Conservation (phyloP, 2,329 filamentous ascomycete species). For the Xylaria arbuscula region DNA sequence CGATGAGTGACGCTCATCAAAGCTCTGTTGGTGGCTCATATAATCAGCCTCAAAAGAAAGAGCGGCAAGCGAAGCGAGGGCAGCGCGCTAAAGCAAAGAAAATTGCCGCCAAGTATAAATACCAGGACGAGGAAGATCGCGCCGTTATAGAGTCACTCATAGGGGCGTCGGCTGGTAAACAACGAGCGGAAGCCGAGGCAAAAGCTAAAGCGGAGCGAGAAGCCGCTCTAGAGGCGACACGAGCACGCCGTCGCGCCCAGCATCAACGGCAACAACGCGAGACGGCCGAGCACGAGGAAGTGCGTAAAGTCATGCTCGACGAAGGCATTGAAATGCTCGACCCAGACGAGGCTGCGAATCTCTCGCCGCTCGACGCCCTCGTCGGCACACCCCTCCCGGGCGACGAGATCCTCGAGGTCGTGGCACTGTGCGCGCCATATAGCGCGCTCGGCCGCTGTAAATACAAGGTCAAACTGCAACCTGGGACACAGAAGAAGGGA, state of each 20-base stretch:
- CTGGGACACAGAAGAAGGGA: constrained; percentile 89
- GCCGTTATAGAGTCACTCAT: constrained; percentile 85
- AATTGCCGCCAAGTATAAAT: constrained; percentile 86
- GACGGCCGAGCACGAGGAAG: constrained; percentile 80
- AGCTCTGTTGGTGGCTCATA: constrained; percentile 42
- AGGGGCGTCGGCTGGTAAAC: constrained; percentile 75
- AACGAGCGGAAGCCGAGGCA: constrained; percentile 75
- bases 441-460: constrained; percentile 76
- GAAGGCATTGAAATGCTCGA: constrained; percentile 70
- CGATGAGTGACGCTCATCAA: constrained; percentile 49
- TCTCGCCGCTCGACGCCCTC: constrained; percentile 73
- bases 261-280: constrained; percentile 81
- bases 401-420: constrained; percentile 80
- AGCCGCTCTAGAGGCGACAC: constrained; percentile 76
- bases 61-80: constrained; percentile 69
- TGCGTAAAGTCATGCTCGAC: constrained; percentile 69
- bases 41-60: constrained; percentile 56
- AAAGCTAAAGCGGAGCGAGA: constrained; percentile 75
- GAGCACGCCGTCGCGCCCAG: constrained; percentile 80
- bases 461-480: constrained; percentile 95
- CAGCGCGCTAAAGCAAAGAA: constrained; percentile 88
- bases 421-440: constrained; percentile 75
- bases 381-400: constrained; percentile 81
- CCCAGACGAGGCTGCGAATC: constrained; percentile 66
- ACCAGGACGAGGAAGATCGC: constrained; percentile 95